Evolutionary conservation across 1,139 yeast genomes (phyloP).

Genomic region (Suhomyces anneliseae): DNA sequence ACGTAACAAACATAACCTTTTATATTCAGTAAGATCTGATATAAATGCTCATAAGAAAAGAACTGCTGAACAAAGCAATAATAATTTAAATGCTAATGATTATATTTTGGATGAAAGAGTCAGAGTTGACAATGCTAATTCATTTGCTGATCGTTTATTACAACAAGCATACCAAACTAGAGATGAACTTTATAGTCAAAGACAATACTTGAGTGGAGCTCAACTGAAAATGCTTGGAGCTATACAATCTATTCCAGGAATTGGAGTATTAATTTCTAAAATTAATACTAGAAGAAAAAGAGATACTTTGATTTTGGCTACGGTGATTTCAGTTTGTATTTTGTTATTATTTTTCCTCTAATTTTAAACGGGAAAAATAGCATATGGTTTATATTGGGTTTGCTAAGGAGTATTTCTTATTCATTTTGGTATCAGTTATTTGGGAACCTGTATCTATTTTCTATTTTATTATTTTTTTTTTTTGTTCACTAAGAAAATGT

Average conservation of each 20-base stretch:
- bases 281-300: slow-evolving; percentile 88
- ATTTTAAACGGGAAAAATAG: background rate
- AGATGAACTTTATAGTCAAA: slow-evolving; percentile 76
- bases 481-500: no score
- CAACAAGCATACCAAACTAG: slow-evolving; percentile 87
- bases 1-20: slow-evolving; percentile 69
- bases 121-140: slow-evolving; percentile 72
- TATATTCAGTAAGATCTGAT: slow-evolving; percentile 76
- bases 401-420: no score
- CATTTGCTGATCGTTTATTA: slow-evolving; percentile 74
- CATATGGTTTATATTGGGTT: no score
- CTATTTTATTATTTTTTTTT: no score
- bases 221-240: slow-evolving; percentile 63
- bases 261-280: slow-evolving; percentile 70
- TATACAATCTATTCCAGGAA: slow-evolving; percentile 75
- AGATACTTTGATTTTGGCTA: slow-evolving; percentile 81
- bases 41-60: slow-evolving; percentile 59
- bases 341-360: slow-evolving; percentile 57
- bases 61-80: slow-evolving; percentile 33
- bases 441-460: no score
- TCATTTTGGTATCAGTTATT: no score
- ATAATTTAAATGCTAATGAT: slow-evolving; percentile 42
- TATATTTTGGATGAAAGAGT: slow-evolving; percentile 77
- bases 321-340: slow-evolving; percentile 71
- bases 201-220: slow-evolving; percentile 62